Conservation (phyloP, 163 green algal species). For the Scenedesmus sp. region DNA sequence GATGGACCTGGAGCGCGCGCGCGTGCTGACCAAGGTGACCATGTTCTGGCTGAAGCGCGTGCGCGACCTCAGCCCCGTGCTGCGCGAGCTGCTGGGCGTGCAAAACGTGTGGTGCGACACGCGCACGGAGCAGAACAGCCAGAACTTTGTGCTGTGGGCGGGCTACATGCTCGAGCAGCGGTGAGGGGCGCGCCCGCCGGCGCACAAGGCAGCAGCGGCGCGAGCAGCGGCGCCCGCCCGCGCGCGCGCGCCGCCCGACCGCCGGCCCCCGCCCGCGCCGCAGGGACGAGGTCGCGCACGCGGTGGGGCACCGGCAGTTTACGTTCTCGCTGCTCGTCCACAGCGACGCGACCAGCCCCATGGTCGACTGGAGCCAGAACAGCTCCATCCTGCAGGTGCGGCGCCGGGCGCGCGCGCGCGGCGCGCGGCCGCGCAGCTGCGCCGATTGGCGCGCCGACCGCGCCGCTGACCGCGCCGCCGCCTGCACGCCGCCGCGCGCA, state of each 20-base stretch:
- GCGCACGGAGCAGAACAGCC: conserved; percentile 65
- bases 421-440: neutral
- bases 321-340: conserved; percentile 84
- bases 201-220: conserved; percentile 11
- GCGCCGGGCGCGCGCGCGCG: neutral
- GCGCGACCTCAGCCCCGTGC: conserved; percentile 69
- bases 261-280: neutral
- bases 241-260: neutral
- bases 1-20: conserved; percentile 77
- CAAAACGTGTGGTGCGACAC: conserved; percentile 86
- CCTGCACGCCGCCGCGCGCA: too few species aligned
- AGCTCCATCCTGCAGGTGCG: conserved; percentile 72
- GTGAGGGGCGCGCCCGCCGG: conserved; percentile 41
- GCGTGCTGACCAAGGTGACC: conserved; percentile 73
- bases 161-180: conserved; percentile 79
- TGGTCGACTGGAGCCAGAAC: conserved; percentile 79
- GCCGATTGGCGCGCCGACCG: too few species aligned
- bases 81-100: conserved; percentile 78
- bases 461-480: too few species aligned
- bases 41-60: conserved; percentile 80
- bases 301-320: conserved; percentile 61
- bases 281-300: conserved; percentile 35
- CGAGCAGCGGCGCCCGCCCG: neutral
- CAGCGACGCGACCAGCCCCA: conserved; percentile 67
- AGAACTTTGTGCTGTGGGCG: conserved; percentile 92